Base-by-base conservation (phyloP, 2,329 filamentous ascomycete species). In the Didymosphaeria variabile region DNA sequence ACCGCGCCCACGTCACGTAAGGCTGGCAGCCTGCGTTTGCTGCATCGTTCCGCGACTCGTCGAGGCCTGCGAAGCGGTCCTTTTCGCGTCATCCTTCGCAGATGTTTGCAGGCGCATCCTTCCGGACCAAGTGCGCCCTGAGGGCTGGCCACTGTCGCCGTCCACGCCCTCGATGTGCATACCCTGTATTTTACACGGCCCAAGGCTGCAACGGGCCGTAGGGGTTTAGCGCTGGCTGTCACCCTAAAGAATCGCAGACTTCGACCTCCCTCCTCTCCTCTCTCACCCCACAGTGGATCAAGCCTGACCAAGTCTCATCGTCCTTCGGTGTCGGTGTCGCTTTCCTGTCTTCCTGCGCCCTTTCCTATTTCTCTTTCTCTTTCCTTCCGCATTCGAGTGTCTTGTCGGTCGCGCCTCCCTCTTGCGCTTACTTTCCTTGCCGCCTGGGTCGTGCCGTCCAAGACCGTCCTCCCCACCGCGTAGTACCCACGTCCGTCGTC, bases 311-410 rank as follows among this genome's bases (percentile, higher is more conserved):
- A 59, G 67, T 67, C 70, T 71, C 72, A 72, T 75, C 75, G 62
- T 72, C 72, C 67, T 71, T 71, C 68, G 72, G 72, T 70, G 73
- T 74, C 72, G 76, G 76, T 71, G 72, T 67, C 67, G 59, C 67
- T 70, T 55, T 71, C 67, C 70, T 68, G 67, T 67, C 67, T 68
- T 75, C 64, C 67, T 67, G 67, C 68, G 67, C 68, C 70, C 71
- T 73, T 67, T 75, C 75, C 73, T 77, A 72, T 67, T 76, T 74
- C 75, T 71, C 72, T 73, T 76, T 74, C 69, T 61, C 63, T 74
- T 76, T 73, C 72, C 68, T 77, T 74, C 68, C 72, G 69, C 65
- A 70, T 74, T 73, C 69, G 63, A 55, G 59, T 57, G n/a, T 57
- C 45, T 45, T 47, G 42, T 51, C 55, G 72, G 68, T 68, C 68